These are phyloP conservation scores for Dalbergia cochinchinensis DNA, from an alignment of 306 rosid species.

Conservation along the genomic window DNA sequence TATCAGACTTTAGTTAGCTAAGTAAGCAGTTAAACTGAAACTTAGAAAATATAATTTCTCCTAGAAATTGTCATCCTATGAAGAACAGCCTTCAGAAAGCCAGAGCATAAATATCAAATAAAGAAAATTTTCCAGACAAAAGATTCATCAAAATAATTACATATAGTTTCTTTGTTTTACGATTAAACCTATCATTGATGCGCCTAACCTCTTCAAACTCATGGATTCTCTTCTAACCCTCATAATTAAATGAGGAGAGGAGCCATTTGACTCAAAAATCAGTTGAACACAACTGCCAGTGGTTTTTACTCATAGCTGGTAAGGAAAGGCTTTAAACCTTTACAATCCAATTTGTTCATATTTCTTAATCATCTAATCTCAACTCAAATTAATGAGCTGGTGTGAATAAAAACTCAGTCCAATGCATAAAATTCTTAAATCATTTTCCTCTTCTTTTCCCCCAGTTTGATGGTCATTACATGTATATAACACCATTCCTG, in stretches of 20 bases:
- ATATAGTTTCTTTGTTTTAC: too few species aligned
- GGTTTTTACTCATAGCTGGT: conserved; percentile 14
- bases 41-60: neutral
- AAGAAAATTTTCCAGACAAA: neutral
- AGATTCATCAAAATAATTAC: too few species aligned
- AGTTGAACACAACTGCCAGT: conserved; percentile 9
- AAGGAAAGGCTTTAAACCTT: conserved; percentile 23
- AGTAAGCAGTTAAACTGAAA: conserved; percentile 15
- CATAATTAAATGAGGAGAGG: too few species aligned
- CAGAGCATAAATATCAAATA: conserved; percentile 1
- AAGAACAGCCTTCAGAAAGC: conserved; percentile 10
- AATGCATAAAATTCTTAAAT: neutral
- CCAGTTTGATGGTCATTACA: neutral
- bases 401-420: conserved; percentile 16
- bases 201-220: too few species aligned
- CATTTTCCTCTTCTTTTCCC: conserved; percentile 14
- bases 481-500: neutral
- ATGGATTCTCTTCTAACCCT: too few species aligned
- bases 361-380: neutral
- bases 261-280: conserved; percentile 9
- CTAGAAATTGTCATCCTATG: conserved; percentile 16
- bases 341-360: neutral
- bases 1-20: neutral
- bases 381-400: conserved; percentile 22
- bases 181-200: too few species aligned